Base-by-base conservation (phyloP, 176 grass and related monocot species). In the Carex pumila region DNA sequence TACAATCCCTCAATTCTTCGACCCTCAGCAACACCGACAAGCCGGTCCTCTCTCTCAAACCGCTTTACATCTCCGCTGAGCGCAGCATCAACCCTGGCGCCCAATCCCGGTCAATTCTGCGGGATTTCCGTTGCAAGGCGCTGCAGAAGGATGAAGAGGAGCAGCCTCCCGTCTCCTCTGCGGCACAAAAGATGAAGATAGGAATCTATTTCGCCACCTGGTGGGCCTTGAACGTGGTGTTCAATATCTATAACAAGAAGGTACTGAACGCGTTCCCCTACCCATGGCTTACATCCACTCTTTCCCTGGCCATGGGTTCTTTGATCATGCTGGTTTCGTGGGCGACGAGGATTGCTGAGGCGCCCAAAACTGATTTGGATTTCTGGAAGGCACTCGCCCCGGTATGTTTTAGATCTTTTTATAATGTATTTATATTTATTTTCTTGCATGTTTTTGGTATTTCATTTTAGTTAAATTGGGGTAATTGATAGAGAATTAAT, bases 241-340 rank as follows among this genome's bases (percentile, higher is more conserved):
- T 94, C 81, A 97, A 97, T 86, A 97, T 97, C 39, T 97, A 97
- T 19, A 94, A 94, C 84, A 97, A 97, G 90, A 97, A 94, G 92
- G 92, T 97, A 50, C 76, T 97, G 72, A 97, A 97, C 79, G 92
- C 92, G 59, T 97, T 97, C 79, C 92, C 94, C 0, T 97, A 97
- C 62, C 94, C 94, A 43, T 97, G 94, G 94, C 90, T 97, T 59
- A 92, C 89, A 43, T 94, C 94, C 59, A 97, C 94, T 34, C 92
- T 97, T 55, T 92, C 94, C 5, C 89, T 94, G 0, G 92, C 92
- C 22, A 80, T 89, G 0, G 94, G 94, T 61, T 92, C 94, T 19
- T 81, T 90, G 1, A 97, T 97, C 86, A 97, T 97, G 94, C 87
- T 97, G 71, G 70, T 90, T 80, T 97, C 94, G 2, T 97, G 94